Conservation (phyloP, 78 protist species). For the Dictyostelium brefeldianum region DNA sequence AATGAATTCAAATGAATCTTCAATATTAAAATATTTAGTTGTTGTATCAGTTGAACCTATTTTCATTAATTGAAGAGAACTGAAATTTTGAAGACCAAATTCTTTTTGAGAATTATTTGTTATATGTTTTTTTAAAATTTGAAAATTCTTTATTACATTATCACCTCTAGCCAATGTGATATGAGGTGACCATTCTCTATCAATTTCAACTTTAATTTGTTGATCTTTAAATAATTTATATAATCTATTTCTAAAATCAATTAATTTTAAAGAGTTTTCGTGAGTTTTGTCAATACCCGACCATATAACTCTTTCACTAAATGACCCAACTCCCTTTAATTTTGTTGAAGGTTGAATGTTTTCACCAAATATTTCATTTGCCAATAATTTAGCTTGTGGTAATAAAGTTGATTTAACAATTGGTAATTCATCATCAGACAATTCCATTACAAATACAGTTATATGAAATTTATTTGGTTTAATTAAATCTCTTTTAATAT, state of each 20-base stretch:
- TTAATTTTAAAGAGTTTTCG: not conserved
- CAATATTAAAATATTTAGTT: constrained; percentile 21
- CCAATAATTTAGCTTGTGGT: constrained; percentile 4
- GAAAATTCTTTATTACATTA: not conserved
- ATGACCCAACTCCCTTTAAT: constrained; percentile 33
- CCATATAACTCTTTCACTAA: constrained; percentile 42
- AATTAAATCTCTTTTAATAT: not conserved
- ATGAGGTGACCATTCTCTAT: constrained; percentile 51
- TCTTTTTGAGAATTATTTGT: not conserved
- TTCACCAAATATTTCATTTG: constrained; percentile 12
- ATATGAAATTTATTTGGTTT: constrained; percentile 40
- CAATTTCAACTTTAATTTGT: constrained; percentile 17
- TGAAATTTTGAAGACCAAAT: constrained; percentile 47
- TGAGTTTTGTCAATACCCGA: constrained; percentile 38
- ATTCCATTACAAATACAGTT: constrained; percentile 58
- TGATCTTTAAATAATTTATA: constrained; percentile 26
- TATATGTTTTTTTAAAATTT: not conserved
- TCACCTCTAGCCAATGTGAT: constrained; percentile 61
- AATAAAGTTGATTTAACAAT: constrained; percentile 1
- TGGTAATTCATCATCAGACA: constrained; percentile 9
- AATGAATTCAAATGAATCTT: not conserved
- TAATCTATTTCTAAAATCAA: not conserved
- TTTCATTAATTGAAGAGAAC: constrained; percentile 8
- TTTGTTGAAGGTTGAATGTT: not conserved
- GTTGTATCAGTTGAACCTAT: constrained; percentile 38